Conservation (phyloP, 2,329 filamentous ascomycete genomes). For the Penicillium sp. region DNA sequence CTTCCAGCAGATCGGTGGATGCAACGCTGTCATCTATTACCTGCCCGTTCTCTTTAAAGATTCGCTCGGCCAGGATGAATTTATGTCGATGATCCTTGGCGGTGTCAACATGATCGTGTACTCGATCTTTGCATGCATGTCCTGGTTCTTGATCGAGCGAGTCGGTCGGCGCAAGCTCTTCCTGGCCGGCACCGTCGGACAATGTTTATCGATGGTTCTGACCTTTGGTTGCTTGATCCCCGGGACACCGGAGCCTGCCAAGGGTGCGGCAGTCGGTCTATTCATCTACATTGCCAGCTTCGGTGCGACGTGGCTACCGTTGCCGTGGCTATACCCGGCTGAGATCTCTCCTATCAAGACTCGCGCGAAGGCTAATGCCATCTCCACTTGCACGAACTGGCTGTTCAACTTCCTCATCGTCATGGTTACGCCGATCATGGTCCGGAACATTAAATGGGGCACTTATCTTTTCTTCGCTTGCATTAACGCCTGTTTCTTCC, state of each 20-base stretch:
- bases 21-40: slow-evolving; percentile 48
- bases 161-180: slow-evolving; percentile 36
- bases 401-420: slow-evolving; percentile 45
- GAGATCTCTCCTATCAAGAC: slow-evolving; percentile 48
- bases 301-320: slow-evolving; percentile 60
- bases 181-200: slow-evolving; percentile 24
- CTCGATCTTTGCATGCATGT: slow-evolving; percentile 29
- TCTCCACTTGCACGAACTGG: slow-evolving; percentile 37
- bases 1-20: slow-evolving; percentile 47
- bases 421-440: slow-evolving; percentile 36
- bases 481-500: slow-evolving; percentile 7
- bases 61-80: slow-evolving; percentile 33
- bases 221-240: slow-evolving; percentile 26
- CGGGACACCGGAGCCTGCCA: slow-evolving; percentile 9
- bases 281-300: slow-evolving; percentile 67
- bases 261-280: slow-evolving; percentile 40
- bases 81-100: slow-evolving; percentile 48
- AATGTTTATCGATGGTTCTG: slow-evolving; percentile 27
- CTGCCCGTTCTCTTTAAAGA: slow-evolving; percentile 45
- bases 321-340: slow-evolving; percentile 54
- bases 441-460: slow-evolving; percentile 14
- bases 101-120: slow-evolving; percentile 46
- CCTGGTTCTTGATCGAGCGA: slow-evolving; percentile 43
- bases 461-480: slow-evolving; percentile 8
- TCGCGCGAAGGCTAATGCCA: slow-evolving; percentile 52